Evolutionary conservation across 768 basidiomycete species (phyloP).

Genomic region (Tulasnella sp.): DNA sequence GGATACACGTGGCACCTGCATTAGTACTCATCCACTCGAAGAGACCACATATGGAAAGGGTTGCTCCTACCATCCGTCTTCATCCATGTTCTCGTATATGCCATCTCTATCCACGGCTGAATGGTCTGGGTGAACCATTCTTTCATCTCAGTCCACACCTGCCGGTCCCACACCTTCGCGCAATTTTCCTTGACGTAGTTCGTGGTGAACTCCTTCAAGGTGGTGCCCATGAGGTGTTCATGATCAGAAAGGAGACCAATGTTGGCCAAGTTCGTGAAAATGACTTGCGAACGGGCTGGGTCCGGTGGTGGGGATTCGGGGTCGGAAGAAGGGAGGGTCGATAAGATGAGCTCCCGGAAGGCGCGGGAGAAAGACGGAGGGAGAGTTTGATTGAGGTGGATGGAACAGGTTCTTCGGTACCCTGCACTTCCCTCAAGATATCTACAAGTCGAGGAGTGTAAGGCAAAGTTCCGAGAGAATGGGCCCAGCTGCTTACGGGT

Average conservation of each 20-base stretch:
- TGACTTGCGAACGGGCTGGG: slow-evolving; percentile 55
- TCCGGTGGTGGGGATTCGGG: slow-evolving; percentile 55
- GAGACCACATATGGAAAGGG: not conserved
- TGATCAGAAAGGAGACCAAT: slow-evolving; percentile 76
- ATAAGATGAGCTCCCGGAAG: slow-evolving; percentile 70
- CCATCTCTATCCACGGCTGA: slow-evolving; percentile 76
- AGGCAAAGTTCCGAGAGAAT: not conserved
- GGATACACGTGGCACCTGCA: slow-evolving; percentile 19
- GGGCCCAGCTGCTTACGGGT: slow-evolving; percentile 39
- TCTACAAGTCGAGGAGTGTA: not conserved
- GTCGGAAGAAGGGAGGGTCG: slow-evolving; percentile 47
- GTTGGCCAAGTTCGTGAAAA: slow-evolving; percentile 52
- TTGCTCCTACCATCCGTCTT: slow-evolving; percentile 35
- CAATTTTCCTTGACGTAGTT: slow-evolving; percentile 62
- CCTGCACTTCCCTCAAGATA: slow-evolving; percentile 15
- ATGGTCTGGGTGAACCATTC: slow-evolving; percentile 74
- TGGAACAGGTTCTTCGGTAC: slow-evolving; percentile 11
- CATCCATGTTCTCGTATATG: slow-evolving; percentile 62
- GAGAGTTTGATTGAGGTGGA: slow-evolving; percentile 14
- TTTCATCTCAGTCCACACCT: slow-evolving; percentile 53
- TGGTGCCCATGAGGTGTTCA: slow-evolving; percentile 57
- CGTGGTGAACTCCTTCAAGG: slow-evolving; percentile 28
- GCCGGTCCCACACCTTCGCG: slow-evolving; percentile 58
- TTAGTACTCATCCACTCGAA: slow-evolving; percentile 12
- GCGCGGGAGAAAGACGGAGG: slow-evolving; percentile 27